Percentiles rank a stretch among this genome's conserved stretches.
These are phyloP conservation scores for Prosopis cineraria DNA, from an alignment of 306 rosid genomes.

Conservation along the genomic window DNA sequence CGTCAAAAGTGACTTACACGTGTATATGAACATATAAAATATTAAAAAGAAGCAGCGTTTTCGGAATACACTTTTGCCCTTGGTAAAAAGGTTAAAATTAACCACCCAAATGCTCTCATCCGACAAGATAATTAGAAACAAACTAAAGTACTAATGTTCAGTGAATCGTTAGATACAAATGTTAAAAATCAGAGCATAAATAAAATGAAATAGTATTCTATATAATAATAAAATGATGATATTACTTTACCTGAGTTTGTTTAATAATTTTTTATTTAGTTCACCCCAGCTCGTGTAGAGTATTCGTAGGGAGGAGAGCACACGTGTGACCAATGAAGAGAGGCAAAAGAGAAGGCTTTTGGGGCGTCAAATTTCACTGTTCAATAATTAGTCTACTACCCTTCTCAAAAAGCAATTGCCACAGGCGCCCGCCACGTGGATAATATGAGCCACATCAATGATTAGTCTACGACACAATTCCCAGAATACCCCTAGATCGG, in stretches of 20 bases:
- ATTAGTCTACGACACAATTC: slow-evolving; percentile 17
- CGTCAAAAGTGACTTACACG: background rate
- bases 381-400: background rate
- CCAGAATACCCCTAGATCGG: slow-evolving; percentile 24
- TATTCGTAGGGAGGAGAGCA: background rate
- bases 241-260: too few species aligned
- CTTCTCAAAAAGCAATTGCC: background rate
- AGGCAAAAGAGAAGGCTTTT: background rate
- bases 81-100: background rate
- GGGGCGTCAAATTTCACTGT: background rate
- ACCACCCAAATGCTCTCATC: background rate
- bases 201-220: background rate
- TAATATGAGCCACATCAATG: background rate
- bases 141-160: background rate
- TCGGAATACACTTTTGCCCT: background rate
- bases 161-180: background rate
- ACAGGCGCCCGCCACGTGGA: slow-evolving; percentile 10
- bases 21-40: background rate
- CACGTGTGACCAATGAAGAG: slow-evolving; percentile 22
- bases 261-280: too few species aligned
- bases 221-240: background rate
- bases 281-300: background rate
- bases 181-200: background rate
- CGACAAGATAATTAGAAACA: background rate
- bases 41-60: background rate